Evolutionary conservation across 495 filamentous ascomycete species (phyloP), one percentile per base, ranked within the genome.

Genomic region (Talaromyces stipitatus): DNA sequence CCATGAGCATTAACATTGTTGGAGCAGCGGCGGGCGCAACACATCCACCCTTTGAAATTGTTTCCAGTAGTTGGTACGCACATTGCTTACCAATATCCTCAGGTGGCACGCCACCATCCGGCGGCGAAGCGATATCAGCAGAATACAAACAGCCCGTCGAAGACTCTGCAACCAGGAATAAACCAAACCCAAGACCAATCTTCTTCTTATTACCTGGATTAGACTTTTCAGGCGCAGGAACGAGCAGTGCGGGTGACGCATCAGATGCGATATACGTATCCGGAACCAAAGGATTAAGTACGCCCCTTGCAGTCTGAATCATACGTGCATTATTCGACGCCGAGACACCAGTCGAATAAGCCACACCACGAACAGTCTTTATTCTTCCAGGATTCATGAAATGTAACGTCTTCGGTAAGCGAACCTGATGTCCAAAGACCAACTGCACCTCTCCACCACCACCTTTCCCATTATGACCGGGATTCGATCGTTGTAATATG

Each of bases 391-490:
- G 80, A 64, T 92, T 91, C 64, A 97, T 79, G 45, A 85, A 59
- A 68, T 99, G 94, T 66, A 99, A 76, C 45, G 95, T 97, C 75
- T 94, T 96, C 12, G 95, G 92, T 38, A 97, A 75, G 36, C 92
- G 84, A 9, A 97, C 83, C 72, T 99, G 94, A 61, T 90, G 89
- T 14, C 85, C 90, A 66, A 99, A 97, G 20, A 89, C 78, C 54
- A 99, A 73, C 71, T 96, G 92, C 10, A 97, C 92, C 41, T 96
- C 83, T 45, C 94, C 94, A n/a, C 85, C 88, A 38, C 90, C 91
- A 12, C 91, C 90, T 46, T 76, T 80, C 3, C 90, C 90, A 50
- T 81, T 78, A 2, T 79, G 76, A 0, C 89, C 88, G 0, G 84
- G 74, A 65, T 91, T 95, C 2, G 89, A 90, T 38, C 94, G 77